Base-by-base conservation (phyloP, 2,329 filamentous ascomycete species). In the Rhynchosporium secalis region DNA sequence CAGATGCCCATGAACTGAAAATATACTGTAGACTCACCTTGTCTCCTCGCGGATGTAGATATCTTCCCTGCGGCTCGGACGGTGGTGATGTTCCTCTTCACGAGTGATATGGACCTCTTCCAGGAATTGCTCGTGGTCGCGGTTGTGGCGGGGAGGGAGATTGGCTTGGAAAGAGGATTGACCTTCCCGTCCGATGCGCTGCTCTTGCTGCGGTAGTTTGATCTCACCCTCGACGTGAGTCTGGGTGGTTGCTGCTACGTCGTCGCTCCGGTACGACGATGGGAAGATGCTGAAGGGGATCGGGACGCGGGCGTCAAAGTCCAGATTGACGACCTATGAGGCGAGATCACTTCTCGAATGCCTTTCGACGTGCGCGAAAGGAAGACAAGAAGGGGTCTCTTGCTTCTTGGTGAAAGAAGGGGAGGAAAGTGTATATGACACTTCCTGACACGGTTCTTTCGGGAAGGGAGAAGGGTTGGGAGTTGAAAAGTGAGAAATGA, bases 261-360 rank as follows among this genome's bases (percentile, higher is more conserved):
- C 85, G 84, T 76, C 77, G 78, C 83, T 83, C 78, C 90, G 87
- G 86, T 97, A 98, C 81, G 92, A 91, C 81, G 92, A 96, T 84
- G 94, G 94, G 88, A 98, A 97, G 90, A 97, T 90, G 91, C 92
- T 97, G 88, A 97, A 96, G 83, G 94, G 94, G 82, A 98, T 95
- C 85, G 94, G 92, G 82, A 97, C 91, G 82, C 92, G 91, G 83
- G 93, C 92, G 90, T 96, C 93, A 95, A 96, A 97, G 91, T 97
- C 93, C 93, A 97, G 93, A 85, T 92, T 97, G 91, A 83, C 91
- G 89, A 89, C 87, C 90, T 87, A 81, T 78, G 78, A 79, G 81
- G 86, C 80, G 77, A 79, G 80, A 82, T 78, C 86, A 84, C 83
- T 86, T 88, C 88, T 91, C 86, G 85, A 86, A 86, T 78, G 77